Base-by-base conservation (phyloP, 2,329 filamentous ascomycete genomes). In the Ophidiomyces ophidiicola region DNA sequence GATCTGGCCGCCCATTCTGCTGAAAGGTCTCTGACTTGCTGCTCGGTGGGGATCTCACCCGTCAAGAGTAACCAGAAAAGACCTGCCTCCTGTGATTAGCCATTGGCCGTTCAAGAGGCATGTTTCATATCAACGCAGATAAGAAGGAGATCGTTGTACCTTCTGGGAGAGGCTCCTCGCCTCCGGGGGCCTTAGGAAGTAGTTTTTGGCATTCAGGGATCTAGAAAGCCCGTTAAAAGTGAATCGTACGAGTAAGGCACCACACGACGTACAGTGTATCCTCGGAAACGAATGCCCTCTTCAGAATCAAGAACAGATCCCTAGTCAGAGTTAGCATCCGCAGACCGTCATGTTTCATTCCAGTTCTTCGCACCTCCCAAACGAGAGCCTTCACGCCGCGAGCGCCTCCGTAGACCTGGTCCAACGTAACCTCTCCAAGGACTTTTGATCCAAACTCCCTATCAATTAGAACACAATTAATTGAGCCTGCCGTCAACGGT, bases 11-110 rank as follows among this genome's bases (percentile, higher is more conserved):
- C 90, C 90, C 88, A 96, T 70, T 98, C 90, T 48, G 90, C 88
- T 53, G 90, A 96, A 52, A 98, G 82, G 60, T 92, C 87, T 64
- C 87, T 87, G 58, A 96, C 90, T 74, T 98, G 90, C 73, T 94
- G 84, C 75, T 96, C 90, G 52, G 79, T 82, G 55, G 90, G 90
- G 53, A 98, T 84, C 76, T 98, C 90, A 54, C 90, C 90, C 50
- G 90, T 98, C 66, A 98, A 68, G 62, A 98, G 84, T 55, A 98
- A 82, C 90, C 90, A 98, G 82, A 98, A 98, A 63, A 98, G 86
- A 76, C 88, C 79, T 80, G 19, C 32, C 56, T 48, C 17, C n/a
- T 29, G 17, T 12, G 29, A 36, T n/a, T n/a, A n/a, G n/a, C 23
- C 30, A 17, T 38, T 15, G 24, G 15, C 17, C 25, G 4, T 32